These are phyloP conservation scores for Corynespora cassiicola DNA, from an alignment of 2,329 filamentous ascomycete genomes.

Conservation along the genomic window DNA sequence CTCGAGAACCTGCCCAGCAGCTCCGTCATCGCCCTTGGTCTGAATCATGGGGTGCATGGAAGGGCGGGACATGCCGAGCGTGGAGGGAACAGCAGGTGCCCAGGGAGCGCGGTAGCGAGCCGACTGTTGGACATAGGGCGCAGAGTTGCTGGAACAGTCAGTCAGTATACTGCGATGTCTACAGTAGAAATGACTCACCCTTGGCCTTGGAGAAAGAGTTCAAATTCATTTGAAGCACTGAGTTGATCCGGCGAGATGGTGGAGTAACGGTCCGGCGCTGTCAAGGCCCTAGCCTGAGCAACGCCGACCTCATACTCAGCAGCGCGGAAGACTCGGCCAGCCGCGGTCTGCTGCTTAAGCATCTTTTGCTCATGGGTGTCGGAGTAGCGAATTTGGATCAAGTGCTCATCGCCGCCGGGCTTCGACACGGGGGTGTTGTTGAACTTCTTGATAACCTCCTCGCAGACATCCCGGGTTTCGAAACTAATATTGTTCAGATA, in stretches of 20 bases:
- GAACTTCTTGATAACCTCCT: constrained; percentile 85
- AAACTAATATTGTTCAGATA: constrained; percentile 67
- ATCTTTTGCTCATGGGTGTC: constrained; percentile 97
- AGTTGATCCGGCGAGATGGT: constrained; percentile 42
- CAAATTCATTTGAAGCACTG: constrained; percentile 43
- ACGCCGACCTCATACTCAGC: constrained; percentile 76
- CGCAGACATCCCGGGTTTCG: constrained; percentile 85
- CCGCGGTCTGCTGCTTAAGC: constrained; percentile 93
- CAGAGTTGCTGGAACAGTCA: constrained; percentile 14
- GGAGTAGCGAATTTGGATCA: constrained; percentile 93
- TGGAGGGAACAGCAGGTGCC: constrained; percentile 42
- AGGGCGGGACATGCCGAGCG: constrained; percentile 38
- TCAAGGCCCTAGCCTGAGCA: constrained; percentile 44
- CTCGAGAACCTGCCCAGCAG: constrained; percentile 35
- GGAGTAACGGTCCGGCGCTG: constrained; percentile 40
- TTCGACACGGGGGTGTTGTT: constrained; percentile 70
- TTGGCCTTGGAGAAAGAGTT: constrained; percentile 44
- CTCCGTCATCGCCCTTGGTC: constrained; percentile 33
- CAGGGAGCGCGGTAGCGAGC: constrained; percentile 39
- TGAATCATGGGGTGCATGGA: constrained; percentile 35
- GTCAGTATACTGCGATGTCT: neutral
- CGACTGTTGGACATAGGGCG: constrained; percentile 17
- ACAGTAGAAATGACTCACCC: constrained; percentile 10
- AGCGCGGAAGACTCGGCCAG: constrained; percentile 92
- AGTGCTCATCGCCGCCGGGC: constrained; percentile 72